phyloP scores from a whole-genome alignment of 2,329 filamentous ascomycete species.

The Ceratocystis smalleyi region DNA sequence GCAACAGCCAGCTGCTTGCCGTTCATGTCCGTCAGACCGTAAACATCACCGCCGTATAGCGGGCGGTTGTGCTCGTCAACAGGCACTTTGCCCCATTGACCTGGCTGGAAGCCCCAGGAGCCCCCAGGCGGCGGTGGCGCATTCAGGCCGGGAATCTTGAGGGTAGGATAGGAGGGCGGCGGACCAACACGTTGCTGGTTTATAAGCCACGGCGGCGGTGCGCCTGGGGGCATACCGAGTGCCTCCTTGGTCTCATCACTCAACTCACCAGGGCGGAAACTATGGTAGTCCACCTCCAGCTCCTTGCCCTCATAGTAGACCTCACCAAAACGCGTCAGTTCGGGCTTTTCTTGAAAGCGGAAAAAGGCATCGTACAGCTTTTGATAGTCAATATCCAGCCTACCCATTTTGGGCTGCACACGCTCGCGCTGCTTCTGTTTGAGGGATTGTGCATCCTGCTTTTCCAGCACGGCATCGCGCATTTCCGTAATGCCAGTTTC shows the following conservation, averaged over 20 bases:
- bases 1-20: conserved; percentile 27
- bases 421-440: conserved; percentile 94
- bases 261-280: conserved; percentile 78
- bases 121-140: conserved; percentile 79
- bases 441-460: conserved; percentile 77
- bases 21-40: conserved; percentile 50
- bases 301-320: conserved; percentile 99
- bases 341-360: conserved; percentile 89
- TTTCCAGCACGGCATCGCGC: conserved; percentile 90
- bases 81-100: conserved; percentile 90
- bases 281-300: conserved; percentile 83
- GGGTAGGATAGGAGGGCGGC: conserved; percentile 84
- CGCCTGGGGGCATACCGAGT: conserved; percentile 80
- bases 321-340: conserved; percentile 85
- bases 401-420: conserved; percentile 90
- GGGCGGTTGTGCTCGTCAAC: conserved; percentile 86
- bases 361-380: conserved; percentile 98
- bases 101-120: conserved; percentile 87
- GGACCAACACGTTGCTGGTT: conserved; percentile 90
- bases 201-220: conserved; percentile 91
- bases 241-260: conserved; percentile 83
- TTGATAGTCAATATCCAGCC: conserved; percentile 95
- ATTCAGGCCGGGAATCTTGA: conserved; percentile 89
- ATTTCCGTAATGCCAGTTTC: conserved; percentile 97
- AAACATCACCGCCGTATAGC: conserved; percentile 86